Evolutionary conservation across 2,329 filamentous ascomycete genomes (phyloP).

Genomic region (Byssothecium circinans): DNA sequence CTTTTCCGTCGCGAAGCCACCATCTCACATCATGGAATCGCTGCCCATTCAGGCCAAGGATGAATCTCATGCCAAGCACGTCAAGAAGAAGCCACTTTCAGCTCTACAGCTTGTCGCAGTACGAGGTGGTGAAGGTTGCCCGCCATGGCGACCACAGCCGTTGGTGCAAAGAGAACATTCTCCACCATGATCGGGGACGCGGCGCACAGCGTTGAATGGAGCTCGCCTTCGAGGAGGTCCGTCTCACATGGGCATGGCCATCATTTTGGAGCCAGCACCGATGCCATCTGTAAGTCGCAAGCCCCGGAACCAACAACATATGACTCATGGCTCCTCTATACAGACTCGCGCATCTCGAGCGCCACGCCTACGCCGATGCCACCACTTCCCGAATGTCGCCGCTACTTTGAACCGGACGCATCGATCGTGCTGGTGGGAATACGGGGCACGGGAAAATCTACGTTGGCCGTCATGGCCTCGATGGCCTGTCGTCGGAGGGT

Average conservation of each 20-base stretch:
- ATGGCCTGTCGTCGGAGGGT: slow-evolving; percentile 69
- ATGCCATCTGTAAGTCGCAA: slow-evolving; percentile 6
- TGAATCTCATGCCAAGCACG: background rate
- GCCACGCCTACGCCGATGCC: slow-evolving; percentile 26
- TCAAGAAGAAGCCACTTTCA: background rate
- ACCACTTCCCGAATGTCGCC: slow-evolving; percentile 26
- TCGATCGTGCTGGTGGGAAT: slow-evolving; percentile 75
- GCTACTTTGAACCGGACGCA: slow-evolving; percentile 60
- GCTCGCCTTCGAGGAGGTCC: slow-evolving; percentile 2
- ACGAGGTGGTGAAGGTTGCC: background rate
- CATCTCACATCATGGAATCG: background rate
- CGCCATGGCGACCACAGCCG: slow-evolving; percentile 31
- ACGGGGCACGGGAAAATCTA: slow-evolving; percentile 74
- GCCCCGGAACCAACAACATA: background rate
- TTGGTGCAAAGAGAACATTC: slow-evolving; percentile 33
- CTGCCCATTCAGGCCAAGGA: background rate
- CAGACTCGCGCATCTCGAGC: slow-evolving; percentile 28
- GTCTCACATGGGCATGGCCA: background rate
- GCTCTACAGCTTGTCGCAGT: background rate
- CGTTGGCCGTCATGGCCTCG: slow-evolving; percentile 73
- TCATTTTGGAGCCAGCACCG: background rate
- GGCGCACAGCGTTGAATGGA: slow-evolving; percentile 13
- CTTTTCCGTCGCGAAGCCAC: slow-evolving; percentile 1
- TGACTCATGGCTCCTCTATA: background rate
- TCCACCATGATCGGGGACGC: slow-evolving; percentile 26